Evolutionary conservation across 805 yeast genomes (phyloP), one percentile per base, ranked within the genome.

Genomic region (Wickerhamomyces strasburgensis): DNA sequence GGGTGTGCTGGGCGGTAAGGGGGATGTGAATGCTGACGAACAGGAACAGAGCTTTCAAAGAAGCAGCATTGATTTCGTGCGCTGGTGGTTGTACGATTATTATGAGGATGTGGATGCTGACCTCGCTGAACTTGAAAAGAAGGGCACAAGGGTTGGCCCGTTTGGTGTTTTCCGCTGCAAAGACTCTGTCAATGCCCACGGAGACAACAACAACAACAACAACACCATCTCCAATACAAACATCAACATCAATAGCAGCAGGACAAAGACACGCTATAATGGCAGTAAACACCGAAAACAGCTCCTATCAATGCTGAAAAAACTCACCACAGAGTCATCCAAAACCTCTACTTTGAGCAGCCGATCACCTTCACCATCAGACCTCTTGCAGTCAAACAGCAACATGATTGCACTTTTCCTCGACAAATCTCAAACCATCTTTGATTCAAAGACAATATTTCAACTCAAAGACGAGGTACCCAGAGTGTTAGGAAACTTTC

Each of bases 81-180:
- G 34, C 26, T 54, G 58, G 58, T 39, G 44, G 42, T 27, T 51
- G 7, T 53, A 53, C 28, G 46, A 46, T 27, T 72, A 73, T 16
- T 85, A 88, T 54, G 82, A 82, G 19, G 93, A 85, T 11, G 75
- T 88, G 72, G 95, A 88, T 58, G 62, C 62, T 24, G 86, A 82
- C 45, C 60, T 84, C 34, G 65, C 70, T 4, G 51, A 61, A 3
- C 57, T 86, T 19, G 50, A 48, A n/a, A 33, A 25, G 18, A 16
- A 11, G 3, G 24, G 14, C 6, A 35, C 27, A n/a, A 10, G 18
- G 2, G 37, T 33, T 14, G 54, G 54, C 1, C 54, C 54, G 13
- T 49, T 49, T 30, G 40, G 35, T 15, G 47, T 43, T n/a, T 38
- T 46, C 24, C 29, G 23, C n/a, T n/a, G n/a, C n/a, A n/a, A n/a